Conservation (phyloP, 768 basidiomycete species). For the Termitomyces bulborhizus region DNA sequence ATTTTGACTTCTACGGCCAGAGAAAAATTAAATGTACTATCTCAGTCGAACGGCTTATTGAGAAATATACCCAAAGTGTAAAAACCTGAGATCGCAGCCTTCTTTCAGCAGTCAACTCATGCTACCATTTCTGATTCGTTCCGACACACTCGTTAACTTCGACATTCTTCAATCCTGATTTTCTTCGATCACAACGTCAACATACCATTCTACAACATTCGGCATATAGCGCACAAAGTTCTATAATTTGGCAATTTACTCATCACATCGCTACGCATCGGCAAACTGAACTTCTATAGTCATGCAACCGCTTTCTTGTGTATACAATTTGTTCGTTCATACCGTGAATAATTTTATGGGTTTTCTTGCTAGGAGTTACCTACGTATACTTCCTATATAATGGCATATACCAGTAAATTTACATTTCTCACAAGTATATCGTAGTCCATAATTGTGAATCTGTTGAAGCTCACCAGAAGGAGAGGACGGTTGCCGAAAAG, state of each 20-base stretch:
- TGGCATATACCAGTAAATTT: background rate
- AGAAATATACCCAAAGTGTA: slow-evolving; percentile 34
- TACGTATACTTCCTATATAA: slow-evolving; percentile 4
- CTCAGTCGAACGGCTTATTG: slow-evolving; percentile 65
- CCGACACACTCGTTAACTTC: slow-evolving; percentile 20
- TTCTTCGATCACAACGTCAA: slow-evolving; percentile 1
- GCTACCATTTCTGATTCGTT: background rate
- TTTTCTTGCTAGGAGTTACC: slow-evolving; percentile 9
- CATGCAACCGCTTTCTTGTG: slow-evolving; percentile 16
- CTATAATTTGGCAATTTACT: background rate
- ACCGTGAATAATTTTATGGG: slow-evolving; percentile 5
- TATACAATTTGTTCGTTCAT: slow-evolving; percentile 12
- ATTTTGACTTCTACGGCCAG: background rate
- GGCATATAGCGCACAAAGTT: background rate
- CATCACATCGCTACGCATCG: slow-evolving; percentile 10
- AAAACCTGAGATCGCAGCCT: slow-evolving; percentile 4
- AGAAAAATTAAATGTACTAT: slow-evolving; percentile 1
- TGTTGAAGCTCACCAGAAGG: too few relatives aligned
- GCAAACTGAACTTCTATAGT: slow-evolving; percentile 20
- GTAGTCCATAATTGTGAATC: slow-evolving; percentile 1
- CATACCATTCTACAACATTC: slow-evolving; percentile 12
- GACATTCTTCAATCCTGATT: background rate
- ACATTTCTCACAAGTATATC: background rate
- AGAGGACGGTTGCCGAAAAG: slow-evolving; percentile 1
- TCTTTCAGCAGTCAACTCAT: background rate